Conservation (phyloP, 2,329 filamentous ascomycete genomes). For the Cladophialophora yegresii region DNA sequence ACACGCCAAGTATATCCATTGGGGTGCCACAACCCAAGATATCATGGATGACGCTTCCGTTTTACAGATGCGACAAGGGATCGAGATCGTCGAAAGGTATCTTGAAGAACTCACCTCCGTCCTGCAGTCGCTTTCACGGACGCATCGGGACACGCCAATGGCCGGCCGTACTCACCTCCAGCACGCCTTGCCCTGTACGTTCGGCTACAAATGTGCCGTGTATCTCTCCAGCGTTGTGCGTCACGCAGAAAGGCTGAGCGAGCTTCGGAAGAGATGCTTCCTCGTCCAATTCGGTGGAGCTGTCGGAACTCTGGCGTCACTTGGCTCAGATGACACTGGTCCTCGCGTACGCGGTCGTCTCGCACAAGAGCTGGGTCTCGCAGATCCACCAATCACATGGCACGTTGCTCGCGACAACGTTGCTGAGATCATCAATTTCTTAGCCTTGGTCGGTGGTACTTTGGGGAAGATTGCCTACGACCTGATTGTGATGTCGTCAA, state of each 20-base stretch:
- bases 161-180: constrained; percentile 61
- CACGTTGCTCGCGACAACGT: constrained; percentile 58
- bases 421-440: constrained; percentile 57
- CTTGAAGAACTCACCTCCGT: constrained; percentile 49
- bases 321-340: constrained; percentile 53
- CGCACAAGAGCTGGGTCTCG: constrained; percentile 52
- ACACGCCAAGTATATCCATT: constrained; percentile 55
- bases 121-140: constrained; percentile 48
- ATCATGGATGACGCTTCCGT: constrained; percentile 60
- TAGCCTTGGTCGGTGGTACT: constrained; percentile 56
- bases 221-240: constrained; percentile 56
- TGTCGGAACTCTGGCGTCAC: constrained; percentile 57
- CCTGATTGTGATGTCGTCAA: constrained; percentile 60
- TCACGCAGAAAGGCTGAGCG: constrained; percentile 52
- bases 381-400: constrained; percentile 59
- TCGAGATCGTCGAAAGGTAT: constrained; percentile 52
- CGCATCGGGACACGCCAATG: constrained; percentile 58
- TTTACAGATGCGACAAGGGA: constrained; percentile 56
- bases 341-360: constrained; percentile 54
- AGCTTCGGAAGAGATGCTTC: constrained; percentile 51
- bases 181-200: constrained; percentile 59
- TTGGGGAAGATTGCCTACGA: constrained; percentile 61
- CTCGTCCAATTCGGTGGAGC: constrained; percentile 61
- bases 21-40: constrained; percentile 62
- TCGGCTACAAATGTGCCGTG: constrained; percentile 61